Conservation (phyloP, 2,329 filamentous ascomycete species). For the Eutypa lata region DNA sequence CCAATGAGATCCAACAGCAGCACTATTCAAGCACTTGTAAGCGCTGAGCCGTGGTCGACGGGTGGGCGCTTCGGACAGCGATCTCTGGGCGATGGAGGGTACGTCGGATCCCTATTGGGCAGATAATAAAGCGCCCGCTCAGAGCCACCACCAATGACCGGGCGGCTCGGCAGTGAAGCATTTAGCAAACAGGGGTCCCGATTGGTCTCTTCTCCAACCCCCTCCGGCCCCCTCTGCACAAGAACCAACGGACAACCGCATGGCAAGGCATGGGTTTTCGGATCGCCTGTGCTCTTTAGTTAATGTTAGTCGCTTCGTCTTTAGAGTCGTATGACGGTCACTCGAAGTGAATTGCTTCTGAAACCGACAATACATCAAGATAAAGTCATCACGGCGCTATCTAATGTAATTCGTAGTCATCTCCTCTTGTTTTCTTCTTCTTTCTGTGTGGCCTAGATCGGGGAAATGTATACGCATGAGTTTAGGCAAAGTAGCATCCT, state of each 20-base stretch:
- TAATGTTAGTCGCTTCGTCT: no score
- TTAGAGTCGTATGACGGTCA: no score
- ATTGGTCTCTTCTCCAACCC: not conserved
- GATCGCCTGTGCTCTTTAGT: no score
- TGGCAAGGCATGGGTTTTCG: no score
- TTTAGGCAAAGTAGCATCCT: not conserved
- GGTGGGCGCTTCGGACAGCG: conserved; percentile 24
- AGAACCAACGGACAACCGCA: no score
- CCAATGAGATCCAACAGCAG: conserved; percentile 24
- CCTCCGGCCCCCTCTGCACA: not conserved
- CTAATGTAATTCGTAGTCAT: no score
- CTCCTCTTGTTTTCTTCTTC: no score
- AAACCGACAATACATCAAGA: no score
- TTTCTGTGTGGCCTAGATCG: no score
- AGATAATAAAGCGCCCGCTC: not conserved
- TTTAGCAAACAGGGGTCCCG: not conserved
- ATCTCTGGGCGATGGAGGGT: conserved; percentile 10
- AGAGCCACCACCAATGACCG: not conserved
- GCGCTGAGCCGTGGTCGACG: conserved; percentile 22
- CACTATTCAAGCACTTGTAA: conserved; percentile 21
- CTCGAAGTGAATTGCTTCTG: no score
- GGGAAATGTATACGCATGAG: no score
- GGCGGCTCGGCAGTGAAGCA: not conserved
- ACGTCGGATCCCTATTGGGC: conserved; percentile 21
- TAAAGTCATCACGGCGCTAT: no score